These are phyloP conservation scores for Hura crepitans DNA, from an alignment of 441 rosid genomes.

Conservation along the genomic window DNA sequence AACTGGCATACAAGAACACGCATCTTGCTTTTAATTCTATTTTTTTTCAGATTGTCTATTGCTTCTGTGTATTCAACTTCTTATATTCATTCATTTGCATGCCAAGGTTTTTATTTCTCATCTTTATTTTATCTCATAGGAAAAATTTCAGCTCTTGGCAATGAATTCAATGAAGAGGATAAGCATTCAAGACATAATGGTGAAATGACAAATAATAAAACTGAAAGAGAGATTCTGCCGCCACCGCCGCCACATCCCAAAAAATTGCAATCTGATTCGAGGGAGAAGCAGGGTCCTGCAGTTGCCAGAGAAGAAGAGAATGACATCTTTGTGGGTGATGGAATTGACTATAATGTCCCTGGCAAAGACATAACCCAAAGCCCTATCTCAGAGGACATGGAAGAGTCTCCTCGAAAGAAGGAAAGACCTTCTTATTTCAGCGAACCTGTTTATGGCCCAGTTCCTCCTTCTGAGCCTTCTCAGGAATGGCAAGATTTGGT, in stretches of 20 bases:
- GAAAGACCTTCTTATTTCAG: conserved; percentile 64
- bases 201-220: conserved; percentile 31
- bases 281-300: conserved; percentile 52
- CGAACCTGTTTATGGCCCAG: conserved; percentile 77
- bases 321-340: conserved; percentile 89
- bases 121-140: conserved; percentile 35
- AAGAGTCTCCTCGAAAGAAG: conserved; percentile 86
- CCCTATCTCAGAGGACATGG: conserved; percentile 96
- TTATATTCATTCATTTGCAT: conserved; percentile 8
- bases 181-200: conserved; percentile 46
- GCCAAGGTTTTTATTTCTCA: neutral
- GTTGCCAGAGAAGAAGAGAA: conserved; percentile 65
- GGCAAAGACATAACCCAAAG: conserved; percentile 74
- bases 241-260: conserved; percentile 69
- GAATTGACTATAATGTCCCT: conserved; percentile 66
- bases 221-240: conserved; percentile 52
- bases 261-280: conserved; percentile 42
- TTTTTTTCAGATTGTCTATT: neutral
- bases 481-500: conserved; percentile 84
- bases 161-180: conserved; percentile 53
- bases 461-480: conserved; percentile 61
- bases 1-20: too few species aligned
- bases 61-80: neutral
- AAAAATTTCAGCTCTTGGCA: conserved; percentile 45
- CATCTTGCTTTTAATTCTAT: neutral